Evolutionary conservation across 2,329 filamentous ascomycete genomes (phyloP), one percentile per base, ranked within the genome.

Genomic region (Plectosphaerella sp.): DNA sequence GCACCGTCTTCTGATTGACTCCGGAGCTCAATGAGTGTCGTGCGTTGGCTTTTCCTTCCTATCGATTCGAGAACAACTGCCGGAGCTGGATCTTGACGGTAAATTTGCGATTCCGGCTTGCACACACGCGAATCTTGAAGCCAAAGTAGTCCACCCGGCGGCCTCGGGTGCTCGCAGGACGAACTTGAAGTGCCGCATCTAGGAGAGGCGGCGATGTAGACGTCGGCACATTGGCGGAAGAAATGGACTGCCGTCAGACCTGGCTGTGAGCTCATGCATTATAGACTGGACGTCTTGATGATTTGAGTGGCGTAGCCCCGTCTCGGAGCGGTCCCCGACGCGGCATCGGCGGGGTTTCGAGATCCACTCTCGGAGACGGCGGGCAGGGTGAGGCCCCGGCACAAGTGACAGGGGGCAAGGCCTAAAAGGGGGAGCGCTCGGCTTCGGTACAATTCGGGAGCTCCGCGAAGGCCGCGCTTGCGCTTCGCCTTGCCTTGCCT

Each of bases 401-500:
- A 3, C 5, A 15, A 22, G 22, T 22, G 3, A 22, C 22, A 22
- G 22, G 22, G 22, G 22, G 35, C 3, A 12, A 64, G 64, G 65
- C 67, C 76, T 65, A 3, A 33, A 12, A 9, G 28, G 11, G 8
- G 28, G 11, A 10, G 49, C 65, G 62, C 60, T 73, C 63, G 61
- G 74, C 72, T n/a, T n/a, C n/a, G n/a, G 64, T 78, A 79, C 25
- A 62, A 61, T 62, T 70, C 65, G 64, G 79, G 47, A 63, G 63
- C 66, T 48, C 69, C 64, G 49, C 64, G 64, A 59, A 70, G 68
- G 66, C 68, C 70, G 57, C 66, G 64, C 66, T 68, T 73, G 61
- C 67, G 68, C 76, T 79, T 78, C 71, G 68, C 69, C 59, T 80
- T 80, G 49, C 76, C 76, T 22, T n/a, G n/a, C 50, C 75, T 76